A percentile compares a stretch with the other conserved stretches of the same genome.
Conservation (phyloP, 2,329 filamentous ascomycete genomes). For the Fusarium nodosum region DNA sequence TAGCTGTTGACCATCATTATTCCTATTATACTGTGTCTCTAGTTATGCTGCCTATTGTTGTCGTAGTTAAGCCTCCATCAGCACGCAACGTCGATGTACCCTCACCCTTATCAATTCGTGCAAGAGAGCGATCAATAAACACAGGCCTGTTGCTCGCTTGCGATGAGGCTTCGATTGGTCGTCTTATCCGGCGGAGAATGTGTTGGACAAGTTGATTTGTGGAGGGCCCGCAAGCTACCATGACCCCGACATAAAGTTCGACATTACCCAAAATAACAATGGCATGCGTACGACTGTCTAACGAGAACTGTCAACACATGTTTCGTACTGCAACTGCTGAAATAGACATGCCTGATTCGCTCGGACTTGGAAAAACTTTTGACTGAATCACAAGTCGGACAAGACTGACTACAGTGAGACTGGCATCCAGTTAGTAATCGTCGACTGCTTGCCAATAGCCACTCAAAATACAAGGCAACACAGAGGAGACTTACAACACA, state of each 20-base stretch:
- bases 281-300: not conserved
- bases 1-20: not conserved
- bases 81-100: not conserved
- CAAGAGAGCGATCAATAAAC: not conserved
- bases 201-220: not conserved
- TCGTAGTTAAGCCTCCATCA: not conserved
- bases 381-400: not conserved
- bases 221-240: conserved; percentile 11
- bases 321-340: not conserved
- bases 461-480: not conserved
- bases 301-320: too few species aligned
- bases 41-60: not conserved
- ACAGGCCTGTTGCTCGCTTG: not conserved
- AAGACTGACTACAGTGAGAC: not conserved
- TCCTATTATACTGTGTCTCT: not conserved
- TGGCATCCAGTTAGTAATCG: not conserved
- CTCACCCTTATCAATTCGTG: not conserved
- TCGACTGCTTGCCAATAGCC: not conserved
- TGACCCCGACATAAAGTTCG: not conserved
- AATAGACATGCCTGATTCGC: not conserved
- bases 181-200: not conserved
- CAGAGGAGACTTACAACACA: not conserved
- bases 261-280: not conserved
- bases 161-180: not conserved
- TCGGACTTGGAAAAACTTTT: not conserved